phyloP scores from a whole-genome alignment of 2,329 filamentous ascomycete genomes.

The Akanthomyces muscarius region DNA sequence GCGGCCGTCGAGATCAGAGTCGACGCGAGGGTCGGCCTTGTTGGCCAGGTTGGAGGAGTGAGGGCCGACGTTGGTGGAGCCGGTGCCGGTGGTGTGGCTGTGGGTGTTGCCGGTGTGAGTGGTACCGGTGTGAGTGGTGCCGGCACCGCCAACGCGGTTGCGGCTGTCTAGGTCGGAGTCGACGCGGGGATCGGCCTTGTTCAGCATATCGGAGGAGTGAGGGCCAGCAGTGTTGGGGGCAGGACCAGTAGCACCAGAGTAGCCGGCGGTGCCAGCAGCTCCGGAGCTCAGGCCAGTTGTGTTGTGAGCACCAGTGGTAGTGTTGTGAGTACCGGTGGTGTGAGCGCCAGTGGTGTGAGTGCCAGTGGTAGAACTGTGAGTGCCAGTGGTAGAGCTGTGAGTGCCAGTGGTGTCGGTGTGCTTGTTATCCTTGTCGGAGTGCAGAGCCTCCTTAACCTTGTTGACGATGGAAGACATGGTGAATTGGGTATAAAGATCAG shows the following conservation, averaged over 20 bases:
- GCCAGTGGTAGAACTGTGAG: conserved; percentile 16
- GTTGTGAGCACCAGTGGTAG: conserved; percentile 36
- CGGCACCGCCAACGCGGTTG: conserved; percentile 22
- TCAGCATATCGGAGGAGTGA: conserved; percentile 40
- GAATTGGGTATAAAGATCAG: conserved; percentile 20
- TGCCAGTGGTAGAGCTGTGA: not conserved
- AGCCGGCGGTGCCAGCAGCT: conserved; percentile 24
- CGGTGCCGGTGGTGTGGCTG: conserved; percentile 20
- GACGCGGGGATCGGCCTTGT: conserved; percentile 48
- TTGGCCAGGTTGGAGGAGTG: conserved; percentile 43
- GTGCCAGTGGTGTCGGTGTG: conserved; percentile 22
- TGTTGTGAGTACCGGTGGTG: conserved; percentile 42
- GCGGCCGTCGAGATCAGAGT: conserved; percentile 45
- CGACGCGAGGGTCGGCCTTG: conserved; percentile 47
- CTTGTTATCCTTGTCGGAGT: conserved; percentile 38
- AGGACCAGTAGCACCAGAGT: conserved; percentile 23
- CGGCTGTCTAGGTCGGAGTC: conserved; percentile 46
- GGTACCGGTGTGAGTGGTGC: conserved; percentile 15
- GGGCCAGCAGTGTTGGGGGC: conserved; percentile 31
- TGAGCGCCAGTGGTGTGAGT: conserved; percentile 30
- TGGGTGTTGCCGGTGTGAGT: not conserved
- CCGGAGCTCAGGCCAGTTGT: conserved; percentile 27
- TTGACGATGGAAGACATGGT: conserved; percentile 56
- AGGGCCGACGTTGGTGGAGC: conserved; percentile 31
- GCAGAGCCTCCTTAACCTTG: conserved; percentile 56